Conservation (phyloP, 2,329 filamentous ascomycete genomes). For the Diplodia scrobiculata region DNA sequence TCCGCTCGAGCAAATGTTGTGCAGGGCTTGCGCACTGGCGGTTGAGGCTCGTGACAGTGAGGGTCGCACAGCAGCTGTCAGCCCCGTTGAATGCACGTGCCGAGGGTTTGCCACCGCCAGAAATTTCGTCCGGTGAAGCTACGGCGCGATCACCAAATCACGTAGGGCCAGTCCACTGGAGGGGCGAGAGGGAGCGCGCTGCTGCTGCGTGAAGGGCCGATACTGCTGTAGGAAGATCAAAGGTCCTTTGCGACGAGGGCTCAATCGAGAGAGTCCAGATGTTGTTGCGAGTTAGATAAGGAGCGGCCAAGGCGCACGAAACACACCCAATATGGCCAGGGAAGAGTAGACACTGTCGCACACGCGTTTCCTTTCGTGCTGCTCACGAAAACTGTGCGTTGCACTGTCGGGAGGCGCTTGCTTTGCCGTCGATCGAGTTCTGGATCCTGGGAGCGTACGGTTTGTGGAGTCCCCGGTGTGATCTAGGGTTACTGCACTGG, state of each 20-base stretch:
- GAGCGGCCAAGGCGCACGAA: slow-evolving; percentile 4
- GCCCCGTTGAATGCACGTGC: slow-evolving; percentile 14
- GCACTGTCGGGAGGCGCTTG: not conserved
- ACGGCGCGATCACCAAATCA: not conserved
- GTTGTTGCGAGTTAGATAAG: not conserved
- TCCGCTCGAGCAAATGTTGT: slow-evolving; percentile 26
- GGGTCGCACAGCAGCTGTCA: slow-evolving; percentile 28
- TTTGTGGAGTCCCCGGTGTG: no score
- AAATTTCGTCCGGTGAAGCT: not conserved
- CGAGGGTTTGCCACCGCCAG: not conserved
- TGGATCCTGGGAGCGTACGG: not conserved
- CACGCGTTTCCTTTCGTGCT: not conserved
- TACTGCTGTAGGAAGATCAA: not conserved
- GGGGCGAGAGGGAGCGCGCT: not conserved
- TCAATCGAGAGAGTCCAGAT: not conserved
- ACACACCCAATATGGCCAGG: slow-evolving; percentile 4
- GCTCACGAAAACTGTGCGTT: not conserved
- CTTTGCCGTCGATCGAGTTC: not conserved
- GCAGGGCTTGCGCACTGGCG: slow-evolving; percentile 13
- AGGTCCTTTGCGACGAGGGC: not conserved
- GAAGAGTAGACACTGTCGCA: not conserved
- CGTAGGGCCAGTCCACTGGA: not conserved
- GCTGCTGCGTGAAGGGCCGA: not conserved
- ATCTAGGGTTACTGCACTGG: not conserved
- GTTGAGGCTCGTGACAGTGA: slow-evolving; percentile 27